A percentile compares a stretch with the other conserved stretches of the same genome.
Conservation (phyloP, 306 rosid species). For the Gastrolobium villosum region DNA sequence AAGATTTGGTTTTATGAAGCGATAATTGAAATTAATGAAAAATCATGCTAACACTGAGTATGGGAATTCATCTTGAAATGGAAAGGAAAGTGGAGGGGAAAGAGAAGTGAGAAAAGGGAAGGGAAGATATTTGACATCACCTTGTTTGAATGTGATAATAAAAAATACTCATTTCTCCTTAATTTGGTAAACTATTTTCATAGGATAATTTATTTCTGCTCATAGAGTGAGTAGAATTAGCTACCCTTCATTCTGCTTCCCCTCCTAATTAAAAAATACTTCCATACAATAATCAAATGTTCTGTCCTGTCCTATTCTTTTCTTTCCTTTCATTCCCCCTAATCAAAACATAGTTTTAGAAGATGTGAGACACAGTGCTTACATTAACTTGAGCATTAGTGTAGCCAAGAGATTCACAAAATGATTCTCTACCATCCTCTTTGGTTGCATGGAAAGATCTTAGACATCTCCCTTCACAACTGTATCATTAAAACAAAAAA, state of each 20-base stretch:
- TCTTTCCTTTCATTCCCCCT: not conserved
- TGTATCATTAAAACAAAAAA: conserved; percentile 47
- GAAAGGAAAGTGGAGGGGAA: not conserved
- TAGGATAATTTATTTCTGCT: not conserved
- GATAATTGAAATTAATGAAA: conserved; percentile 4
- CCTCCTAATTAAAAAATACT: conserved; percentile 1
- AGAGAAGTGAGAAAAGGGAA: not conserved
- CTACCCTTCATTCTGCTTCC: not conserved
- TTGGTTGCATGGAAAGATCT: conserved; percentile 74
- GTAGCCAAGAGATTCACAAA: conserved; percentile 71
- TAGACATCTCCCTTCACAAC: conserved; percentile 79
- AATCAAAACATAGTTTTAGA: conserved; percentile 8
- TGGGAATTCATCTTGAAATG: conserved; percentile 25
- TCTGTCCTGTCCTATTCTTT: not conserved
- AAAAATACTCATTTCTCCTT: conserved; percentile 25
- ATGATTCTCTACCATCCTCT: conserved; percentile 47
- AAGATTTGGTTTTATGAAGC: conserved; percentile 34
- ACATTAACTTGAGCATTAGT: conserved; percentile 53
- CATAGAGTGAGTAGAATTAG: not conserved
- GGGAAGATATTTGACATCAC: conserved; percentile 19
- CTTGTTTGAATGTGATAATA: conserved; percentile 4
- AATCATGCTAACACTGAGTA: conserved; percentile 38
- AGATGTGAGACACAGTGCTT: conserved; percentile 31
- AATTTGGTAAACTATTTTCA: conserved; percentile 16
- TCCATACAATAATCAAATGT: conserved; percentile 10